Percentiles rank a stretch among this genome's conserved stretches.
phyloP scores from a whole-genome alignment of 192 early-diverging fungal species.

The Phycomyces blakesleeanus region DNA sequence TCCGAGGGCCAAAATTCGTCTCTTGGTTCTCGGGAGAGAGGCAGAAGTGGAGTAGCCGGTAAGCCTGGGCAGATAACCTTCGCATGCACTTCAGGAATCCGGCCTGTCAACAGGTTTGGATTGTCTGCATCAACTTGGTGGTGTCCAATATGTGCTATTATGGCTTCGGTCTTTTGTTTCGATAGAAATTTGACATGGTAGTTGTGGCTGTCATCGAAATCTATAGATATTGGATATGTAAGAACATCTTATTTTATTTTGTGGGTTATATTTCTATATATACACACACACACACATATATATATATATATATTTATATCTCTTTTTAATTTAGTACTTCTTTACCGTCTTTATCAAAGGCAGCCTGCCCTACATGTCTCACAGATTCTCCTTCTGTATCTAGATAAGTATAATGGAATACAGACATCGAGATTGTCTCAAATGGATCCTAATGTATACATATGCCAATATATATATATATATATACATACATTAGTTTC shows the following conservation, averaged over 20 bases:
- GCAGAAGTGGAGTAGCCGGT: background rate
- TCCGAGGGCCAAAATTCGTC: background rate
- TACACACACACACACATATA: too few species aligned
- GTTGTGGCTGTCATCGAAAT: background rate
- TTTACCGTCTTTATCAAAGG: conserved; percentile 5
- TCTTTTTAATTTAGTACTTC: too few species aligned
- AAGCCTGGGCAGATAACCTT: background rate
- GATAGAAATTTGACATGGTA: conserved; percentile 2
- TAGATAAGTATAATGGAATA: conserved; percentile 21
- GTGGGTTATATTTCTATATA: too few species aligned
- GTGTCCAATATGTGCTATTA: background rate
- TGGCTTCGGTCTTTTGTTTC: background rate
- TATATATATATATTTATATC: too few species aligned
- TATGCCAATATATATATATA: too few species aligned
- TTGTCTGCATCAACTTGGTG: background rate
- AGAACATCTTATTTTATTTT: background rate
- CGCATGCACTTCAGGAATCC: background rate
- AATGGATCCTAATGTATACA: too few species aligned
- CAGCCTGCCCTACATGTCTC: conserved; percentile 1
- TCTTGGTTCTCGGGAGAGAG: background rate
- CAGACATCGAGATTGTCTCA: too few species aligned
- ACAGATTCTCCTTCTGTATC: conserved; percentile 6
- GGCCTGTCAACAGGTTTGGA: background rate
- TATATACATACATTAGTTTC: too few species aligned
- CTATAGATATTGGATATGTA: background rate